A percentile compares a stretch with the other conserved stretches of the same genome.
Conservation (phyloP, 768 basidiomycete genomes). For the Boletus subparvulus region DNA sequence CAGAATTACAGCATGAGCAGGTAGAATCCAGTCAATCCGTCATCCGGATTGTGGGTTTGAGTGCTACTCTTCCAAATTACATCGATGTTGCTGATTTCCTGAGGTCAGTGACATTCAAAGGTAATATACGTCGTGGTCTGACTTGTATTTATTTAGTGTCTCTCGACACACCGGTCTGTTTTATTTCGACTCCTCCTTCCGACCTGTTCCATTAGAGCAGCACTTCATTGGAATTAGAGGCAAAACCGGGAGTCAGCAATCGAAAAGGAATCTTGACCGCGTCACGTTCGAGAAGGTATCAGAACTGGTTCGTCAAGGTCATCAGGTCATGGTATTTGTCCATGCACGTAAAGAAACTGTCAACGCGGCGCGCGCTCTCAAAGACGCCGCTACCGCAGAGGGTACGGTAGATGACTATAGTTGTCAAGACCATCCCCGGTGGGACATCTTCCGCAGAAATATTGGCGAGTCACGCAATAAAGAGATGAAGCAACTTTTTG, state of each 20-base stretch:
- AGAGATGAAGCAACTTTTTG: conserved; percentile 95
- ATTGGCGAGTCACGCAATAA: conserved; percentile 85
- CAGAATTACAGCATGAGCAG: conserved; percentile 36
- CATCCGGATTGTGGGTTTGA: conserved; percentile 93
- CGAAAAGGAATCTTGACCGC: conserved; percentile 83
- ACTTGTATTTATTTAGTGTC: conserved; percentile 53
- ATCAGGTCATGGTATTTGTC: conserved; percentile 99
- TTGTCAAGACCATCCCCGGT: conserved; percentile 79
- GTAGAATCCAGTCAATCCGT: conserved; percentile 96
- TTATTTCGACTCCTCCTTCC: conserved; percentile 96
- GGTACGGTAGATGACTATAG: conserved; percentile 76
- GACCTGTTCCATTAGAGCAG: conserved; percentile 95
- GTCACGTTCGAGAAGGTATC: conserved; percentile 91
- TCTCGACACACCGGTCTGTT: conserved; percentile 86
- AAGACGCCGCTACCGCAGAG: conserved; percentile 72
- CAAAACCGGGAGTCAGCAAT: conserved; percentile 69
- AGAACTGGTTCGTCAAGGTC: conserved; percentile 83
- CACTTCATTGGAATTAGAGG: conserved; percentile 95
- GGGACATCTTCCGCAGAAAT: conserved; percentile 68
- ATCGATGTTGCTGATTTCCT: conserved; percentile 94
- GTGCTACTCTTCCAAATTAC: conserved; percentile 97
- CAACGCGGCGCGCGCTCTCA: conserved; percentile 78
- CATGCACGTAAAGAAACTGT: conserved; percentile 98
- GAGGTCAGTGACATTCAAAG: conserved; percentile 47
- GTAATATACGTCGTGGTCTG: background rate